These are phyloP conservation scores for Urtica urens DNA, from an alignment of 306 rosid species.

Conservation along the genomic window DNA sequence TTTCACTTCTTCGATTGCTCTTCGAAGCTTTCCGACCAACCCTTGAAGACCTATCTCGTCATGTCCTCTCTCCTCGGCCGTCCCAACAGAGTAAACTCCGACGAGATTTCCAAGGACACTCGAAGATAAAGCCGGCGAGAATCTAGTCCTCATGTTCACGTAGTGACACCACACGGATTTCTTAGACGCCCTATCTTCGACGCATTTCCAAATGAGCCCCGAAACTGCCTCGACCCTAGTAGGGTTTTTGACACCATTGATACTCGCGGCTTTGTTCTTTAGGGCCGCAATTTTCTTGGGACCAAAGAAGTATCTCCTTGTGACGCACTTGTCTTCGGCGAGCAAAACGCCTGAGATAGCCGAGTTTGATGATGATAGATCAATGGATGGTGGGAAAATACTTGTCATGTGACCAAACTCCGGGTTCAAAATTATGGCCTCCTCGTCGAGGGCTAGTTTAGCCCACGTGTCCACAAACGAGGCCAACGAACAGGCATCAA, in stretches of 20 bases:
- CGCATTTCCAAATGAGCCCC: constrained; percentile 16
- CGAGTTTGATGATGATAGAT: background rate
- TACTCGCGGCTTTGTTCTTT: background rate
- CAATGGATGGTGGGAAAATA: too few relatives aligned
- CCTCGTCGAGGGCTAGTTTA: too few relatives aligned
- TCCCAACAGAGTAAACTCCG: background rate
- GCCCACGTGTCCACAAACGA: background rate
- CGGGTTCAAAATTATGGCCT: background rate
- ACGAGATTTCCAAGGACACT: background rate
- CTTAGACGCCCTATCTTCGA: background rate
- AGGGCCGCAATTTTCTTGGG: background rate
- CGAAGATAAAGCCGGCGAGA: background rate
- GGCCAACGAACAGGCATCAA: background rate
- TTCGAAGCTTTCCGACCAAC: background rate
- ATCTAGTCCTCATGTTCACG: background rate
- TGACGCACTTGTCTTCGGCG: background rate
- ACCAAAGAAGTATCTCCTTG: constrained; percentile 14
- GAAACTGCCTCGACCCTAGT: constrained; percentile 16
- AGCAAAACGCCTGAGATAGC: too few relatives aligned
- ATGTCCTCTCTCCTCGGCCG: background rate
- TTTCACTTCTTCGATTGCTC: background rate
- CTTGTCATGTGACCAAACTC: background rate
- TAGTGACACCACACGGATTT: background rate
- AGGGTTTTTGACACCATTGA: background rate
- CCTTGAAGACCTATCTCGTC: background rate